Percentiles rank a stretch among this genome's conserved stretches.
Conservation (phyloP, 169 alveolate genomes). For the Blepharisma undulans region DNA sequence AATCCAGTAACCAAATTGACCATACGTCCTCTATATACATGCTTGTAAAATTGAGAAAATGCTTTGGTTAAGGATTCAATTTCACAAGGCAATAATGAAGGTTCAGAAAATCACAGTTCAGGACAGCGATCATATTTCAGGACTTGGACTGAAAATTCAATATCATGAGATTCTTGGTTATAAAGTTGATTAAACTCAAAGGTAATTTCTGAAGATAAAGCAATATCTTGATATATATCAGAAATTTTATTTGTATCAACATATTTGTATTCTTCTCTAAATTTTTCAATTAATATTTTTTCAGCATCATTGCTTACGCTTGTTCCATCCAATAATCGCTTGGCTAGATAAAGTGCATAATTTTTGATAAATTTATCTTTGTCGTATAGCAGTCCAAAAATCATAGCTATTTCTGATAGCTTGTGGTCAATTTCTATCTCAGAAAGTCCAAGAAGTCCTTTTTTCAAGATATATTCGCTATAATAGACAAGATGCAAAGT, state of each 20-base stretch:
- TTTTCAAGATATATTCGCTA: slow-evolving; percentile 58
- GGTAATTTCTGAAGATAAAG: slow-evolving; percentile 43
- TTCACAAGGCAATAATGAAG: slow-evolving; percentile 60
- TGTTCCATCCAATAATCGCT: slow-evolving; percentile 54
- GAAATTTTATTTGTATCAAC: slow-evolving; percentile 53
- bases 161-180: slow-evolving; percentile 34
- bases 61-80: slow-evolving; percentile 33
- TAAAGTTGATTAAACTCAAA: slow-evolving; percentile 45
- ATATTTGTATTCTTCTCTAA: slow-evolving; percentile 62
- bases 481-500: slow-evolving; percentile 61
- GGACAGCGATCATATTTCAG: slow-evolving; percentile 74
- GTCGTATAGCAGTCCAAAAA: slow-evolving; percentile 60
- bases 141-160: slow-evolving; percentile 56
- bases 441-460: slow-evolving; percentile 57
- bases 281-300: slow-evolving; percentile 50
- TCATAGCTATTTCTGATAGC: slow-evolving; percentile 54
- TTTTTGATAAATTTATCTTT: slow-evolving; percentile 61
- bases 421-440: slow-evolving; percentile 51
- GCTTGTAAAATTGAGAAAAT: slow-evolving; percentile 46
- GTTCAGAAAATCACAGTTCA: slow-evolving; percentile 53
- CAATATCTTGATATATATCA: slow-evolving; percentile 63
- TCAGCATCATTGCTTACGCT: slow-evolving; percentile 59
- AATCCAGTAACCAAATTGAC: no score
- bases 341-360: slow-evolving; percentile 51
- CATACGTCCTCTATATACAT: slow-evolving; percentile 61